Percentiles rank a stretch among this genome's conserved stretches.
Conservation (phyloP, 495 filamentous ascomycete species). For the Stereocaulon alpinum region DNA sequence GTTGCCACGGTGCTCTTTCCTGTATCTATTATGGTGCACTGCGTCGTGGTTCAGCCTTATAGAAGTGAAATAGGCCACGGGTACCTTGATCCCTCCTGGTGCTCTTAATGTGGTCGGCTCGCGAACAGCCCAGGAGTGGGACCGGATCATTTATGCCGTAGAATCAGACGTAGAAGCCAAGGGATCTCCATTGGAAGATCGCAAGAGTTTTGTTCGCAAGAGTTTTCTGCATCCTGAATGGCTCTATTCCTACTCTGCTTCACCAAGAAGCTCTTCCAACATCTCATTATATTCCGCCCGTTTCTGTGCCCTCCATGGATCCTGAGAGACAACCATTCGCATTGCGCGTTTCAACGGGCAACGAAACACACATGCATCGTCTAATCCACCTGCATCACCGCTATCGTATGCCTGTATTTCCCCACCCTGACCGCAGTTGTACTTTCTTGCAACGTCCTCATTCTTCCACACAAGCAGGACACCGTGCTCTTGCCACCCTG, state of each 20-base stretch:
- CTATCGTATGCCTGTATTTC: neutral
- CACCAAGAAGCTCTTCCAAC: constrained; percentile 5
- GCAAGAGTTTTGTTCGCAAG: neutral
- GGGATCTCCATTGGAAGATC: neutral
- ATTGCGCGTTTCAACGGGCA: constrained; percentile 3
- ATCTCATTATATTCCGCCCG: constrained; percentile 6
- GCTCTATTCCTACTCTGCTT: neutral
- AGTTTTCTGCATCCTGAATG: neutral
- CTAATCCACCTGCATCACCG: neutral
- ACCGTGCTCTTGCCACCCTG: neutral
- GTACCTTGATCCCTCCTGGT: neutral
- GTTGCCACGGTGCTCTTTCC: neutral
- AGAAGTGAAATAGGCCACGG: neutral
- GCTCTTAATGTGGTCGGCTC: neutral
- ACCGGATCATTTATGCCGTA: neutral
- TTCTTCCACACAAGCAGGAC: neutral
- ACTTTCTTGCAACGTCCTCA: neutral
- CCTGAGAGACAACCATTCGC: neutral
- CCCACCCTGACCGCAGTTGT: neutral
- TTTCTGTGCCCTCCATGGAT: constrained; percentile 1
- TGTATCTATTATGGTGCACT: neutral
- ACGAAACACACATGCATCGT: neutral
- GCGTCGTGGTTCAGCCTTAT: neutral
- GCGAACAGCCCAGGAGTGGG: neutral
- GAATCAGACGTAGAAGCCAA: neutral